phyloP scores from a whole-genome alignment of 495 filamentous ascomycete genomes.

The Talaromyces liani region DNA sequence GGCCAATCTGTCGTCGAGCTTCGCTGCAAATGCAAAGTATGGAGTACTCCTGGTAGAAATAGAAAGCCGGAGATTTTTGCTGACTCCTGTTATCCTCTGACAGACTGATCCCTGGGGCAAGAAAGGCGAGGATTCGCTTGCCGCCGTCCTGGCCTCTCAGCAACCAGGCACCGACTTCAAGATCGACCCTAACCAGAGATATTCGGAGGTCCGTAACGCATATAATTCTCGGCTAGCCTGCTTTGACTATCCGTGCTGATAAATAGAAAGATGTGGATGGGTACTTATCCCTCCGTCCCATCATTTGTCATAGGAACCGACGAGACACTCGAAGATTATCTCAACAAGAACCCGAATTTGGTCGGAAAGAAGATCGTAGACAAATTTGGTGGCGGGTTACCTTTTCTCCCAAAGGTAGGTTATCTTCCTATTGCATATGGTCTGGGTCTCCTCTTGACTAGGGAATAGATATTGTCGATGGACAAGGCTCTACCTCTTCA shows the following conservation, averaged over 20 bases:
- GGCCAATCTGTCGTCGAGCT: slow-evolving; percentile 32
- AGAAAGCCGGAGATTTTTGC: no score
- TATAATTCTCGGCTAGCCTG: not conserved
- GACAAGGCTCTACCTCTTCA: slow-evolving; percentile 75
- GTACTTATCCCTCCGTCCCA: slow-evolving; percentile 67
- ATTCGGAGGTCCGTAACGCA: slow-evolving; percentile 32
- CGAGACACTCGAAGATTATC: slow-evolving; percentile 55
- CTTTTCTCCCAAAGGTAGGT: slow-evolving; percentile 64
- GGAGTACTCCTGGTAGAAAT: no score
- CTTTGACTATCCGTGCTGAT: not conserved
- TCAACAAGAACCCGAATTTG: slow-evolving; percentile 57
- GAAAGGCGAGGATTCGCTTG: slow-evolving; percentile 35
- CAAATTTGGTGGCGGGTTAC: slow-evolving; percentile 59
- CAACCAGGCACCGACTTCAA: slow-evolving; percentile 29
- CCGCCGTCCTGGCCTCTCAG: slow-evolving; percentile 33
- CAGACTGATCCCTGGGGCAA: slow-evolving; percentile 46
- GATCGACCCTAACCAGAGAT: slow-evolving; percentile 34
- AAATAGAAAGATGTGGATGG: slow-evolving; percentile 62
- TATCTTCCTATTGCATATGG: not conserved
- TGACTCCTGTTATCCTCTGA: not conserved
- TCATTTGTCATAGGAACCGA: slow-evolving; percentile 54
- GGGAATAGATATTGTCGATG: slow-evolving; percentile 60
- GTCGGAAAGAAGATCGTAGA: slow-evolving; percentile 56
- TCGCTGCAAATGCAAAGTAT: slow-evolving; percentile 34
- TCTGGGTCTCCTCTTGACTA: not conserved